Conservation (phyloP, 192 early-diverging fungal genomes). For the Hyaloraphidium curvatum region DNA sequence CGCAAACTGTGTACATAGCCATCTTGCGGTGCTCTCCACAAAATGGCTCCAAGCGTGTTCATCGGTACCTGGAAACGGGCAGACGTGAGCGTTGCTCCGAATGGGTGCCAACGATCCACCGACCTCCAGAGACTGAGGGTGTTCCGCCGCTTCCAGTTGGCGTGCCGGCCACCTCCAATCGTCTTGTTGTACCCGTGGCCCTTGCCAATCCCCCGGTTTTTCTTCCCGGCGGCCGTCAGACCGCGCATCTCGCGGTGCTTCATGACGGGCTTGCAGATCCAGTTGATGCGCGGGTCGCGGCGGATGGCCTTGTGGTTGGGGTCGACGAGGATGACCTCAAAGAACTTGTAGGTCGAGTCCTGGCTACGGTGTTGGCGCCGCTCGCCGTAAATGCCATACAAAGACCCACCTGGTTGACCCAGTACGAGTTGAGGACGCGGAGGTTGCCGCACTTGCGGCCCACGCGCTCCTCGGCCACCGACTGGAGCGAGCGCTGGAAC, state of each 20-base stretch:
- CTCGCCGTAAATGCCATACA: too few species aligned
- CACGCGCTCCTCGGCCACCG: conserved; percentile 94
- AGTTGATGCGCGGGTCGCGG: conserved; percentile 97
- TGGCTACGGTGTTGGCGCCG: conserved; percentile 12
- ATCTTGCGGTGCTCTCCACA: too few species aligned
- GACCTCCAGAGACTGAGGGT: conserved; percentile 84
- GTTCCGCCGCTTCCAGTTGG: conserved; percentile 88
- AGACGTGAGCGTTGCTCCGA: too few species aligned
- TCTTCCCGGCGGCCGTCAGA: conserved; percentile 89
- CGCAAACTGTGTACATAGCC: too few species aligned
- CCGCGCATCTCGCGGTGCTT: conserved; percentile 98
- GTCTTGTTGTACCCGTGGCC: conserved; percentile 95
- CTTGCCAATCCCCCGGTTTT: conserved; percentile 94
- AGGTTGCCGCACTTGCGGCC: conserved; percentile 93
- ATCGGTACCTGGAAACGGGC: too few species aligned
- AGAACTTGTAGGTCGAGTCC: conserved; percentile 99
- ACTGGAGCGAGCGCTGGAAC: conserved; percentile 85
- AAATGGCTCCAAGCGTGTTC: too few species aligned
- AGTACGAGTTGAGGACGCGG: conserved; percentile 98
- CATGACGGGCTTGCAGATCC: conserved; percentile 94
- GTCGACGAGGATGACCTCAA: conserved; percentile 96
- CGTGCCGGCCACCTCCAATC: conserved; percentile 78
- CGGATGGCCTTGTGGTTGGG: conserved; percentile 96
- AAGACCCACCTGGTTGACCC: conserved; percentile 63
- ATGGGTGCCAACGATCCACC: too few species aligned